Conservation (phyloP, 352 stramenopile species). For the Phytophthora sp. region DNA sequence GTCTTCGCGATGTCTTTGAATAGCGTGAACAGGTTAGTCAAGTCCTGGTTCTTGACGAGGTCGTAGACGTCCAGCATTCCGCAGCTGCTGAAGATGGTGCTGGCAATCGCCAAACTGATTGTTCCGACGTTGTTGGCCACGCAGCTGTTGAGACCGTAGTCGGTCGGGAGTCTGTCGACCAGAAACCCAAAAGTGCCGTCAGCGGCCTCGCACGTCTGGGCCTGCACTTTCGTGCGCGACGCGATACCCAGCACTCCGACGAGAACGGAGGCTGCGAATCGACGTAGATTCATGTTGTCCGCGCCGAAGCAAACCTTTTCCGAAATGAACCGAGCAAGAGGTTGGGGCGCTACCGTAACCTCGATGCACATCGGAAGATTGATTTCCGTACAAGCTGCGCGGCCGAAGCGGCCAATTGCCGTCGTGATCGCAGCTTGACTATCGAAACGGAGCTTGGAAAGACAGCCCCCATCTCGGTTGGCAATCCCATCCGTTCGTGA, state of each 20-base stretch:
- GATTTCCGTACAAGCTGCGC: neutral
- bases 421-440: conserved; percentile 2
- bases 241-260: conserved; percentile 17
- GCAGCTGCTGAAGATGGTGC: conserved; percentile 42
- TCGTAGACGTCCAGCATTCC: conserved; percentile 41
- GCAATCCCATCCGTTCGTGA: conserved; percentile 30
- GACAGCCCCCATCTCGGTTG: conserved; percentile 12
- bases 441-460: conserved; percentile 11
- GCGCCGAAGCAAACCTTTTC: conserved; percentile 8
- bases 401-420: conserved; percentile 12
- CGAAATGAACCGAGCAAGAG: conserved; percentile 16
- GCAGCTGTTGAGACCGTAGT: conserved; percentile 55
- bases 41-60: conserved; percentile 36
- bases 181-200: conserved; percentile 36
- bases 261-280: conserved; percentile 16
- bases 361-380: conserved; percentile 30
- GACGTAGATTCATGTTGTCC: conserved; percentile 30
- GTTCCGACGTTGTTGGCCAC: conserved; percentile 52
- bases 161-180: conserved; percentile 31
- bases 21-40: conserved; percentile 32
- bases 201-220: conserved; percentile 28
- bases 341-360: conserved; percentile 1
- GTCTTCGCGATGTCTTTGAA: conserved; percentile 40
- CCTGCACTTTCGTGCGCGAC: conserved; percentile 13
- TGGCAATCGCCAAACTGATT: conserved; percentile 31